Base-by-base conservation (phyloP, 768 basidiomycete species). In the Cytidiella melzeri region DNA sequence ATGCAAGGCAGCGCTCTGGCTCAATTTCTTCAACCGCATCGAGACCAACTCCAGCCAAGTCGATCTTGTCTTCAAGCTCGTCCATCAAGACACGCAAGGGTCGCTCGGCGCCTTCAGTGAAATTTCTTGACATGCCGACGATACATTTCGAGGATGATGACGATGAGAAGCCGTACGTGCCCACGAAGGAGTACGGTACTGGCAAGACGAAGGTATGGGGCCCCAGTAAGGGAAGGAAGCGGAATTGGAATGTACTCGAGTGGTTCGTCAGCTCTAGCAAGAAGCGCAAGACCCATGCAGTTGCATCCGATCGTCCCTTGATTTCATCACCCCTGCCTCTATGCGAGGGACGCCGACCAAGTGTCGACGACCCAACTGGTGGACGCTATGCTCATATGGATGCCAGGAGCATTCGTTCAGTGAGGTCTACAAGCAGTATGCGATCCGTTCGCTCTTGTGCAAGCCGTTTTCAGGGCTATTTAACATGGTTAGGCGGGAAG, bases 91-190 rank as follows among this genome's bases (percentile, higher is more conserved):
- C 70, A 21, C 59, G 53, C 51, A 69, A 58, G 54, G 67, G 42
- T 24, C 67, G 64, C n/a, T 61, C 64, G 5, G 55, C 68, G 10
- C 59, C 67, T 46, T 83, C 80, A 27, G 85, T 87, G 43, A 87
- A 83, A 55, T 87, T 87, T 53, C 80, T 80, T 24, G 82, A 84
- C 50, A 69, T 71, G 46, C 83, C 84, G 13, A 83, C 74, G 2
- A 70, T 84, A 7, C 75, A 83, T 58, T 81, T 81, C 55, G 64
- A 62, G 39, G 53, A 61, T 38, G 58, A 61, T 47, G 53, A 55
- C 36, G 60, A 56, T n/a, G 54, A 51, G 12, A 52, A 46, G 30
- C 13, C 7, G 44, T 52, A 47, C 27, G 45, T 18, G 45, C 48
- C 49, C 47, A 25, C 37, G 36, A 40, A 40, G 45, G 28, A 18